Percentiles rank a stretch among this genome's conserved stretches.
These are phyloP conservation scores for Trichoderma simmonsii DNA, from an alignment of 2,329 filamentous ascomycete genomes.

Conservation along the genomic window DNA sequence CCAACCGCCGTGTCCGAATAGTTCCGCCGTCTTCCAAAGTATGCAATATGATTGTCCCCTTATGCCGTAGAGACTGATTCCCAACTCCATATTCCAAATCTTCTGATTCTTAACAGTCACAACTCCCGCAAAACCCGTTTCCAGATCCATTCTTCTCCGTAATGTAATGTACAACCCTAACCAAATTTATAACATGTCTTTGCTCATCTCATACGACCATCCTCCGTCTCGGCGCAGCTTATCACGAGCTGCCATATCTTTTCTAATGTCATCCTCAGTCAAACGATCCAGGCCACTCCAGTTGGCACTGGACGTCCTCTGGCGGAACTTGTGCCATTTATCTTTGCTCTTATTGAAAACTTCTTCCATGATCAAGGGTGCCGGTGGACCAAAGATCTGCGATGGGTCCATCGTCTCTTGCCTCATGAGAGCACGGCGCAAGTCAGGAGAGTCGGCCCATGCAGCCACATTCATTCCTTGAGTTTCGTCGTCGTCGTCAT, in stretches of 20 bases:
- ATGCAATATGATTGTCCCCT: constrained; percentile 8
- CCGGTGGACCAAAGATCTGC: constrained; percentile 83
- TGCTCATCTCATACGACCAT: constrained; percentile 69
- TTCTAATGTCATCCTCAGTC: constrained; percentile 82
- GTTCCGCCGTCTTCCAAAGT: background rate
- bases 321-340: constrained; percentile 80
- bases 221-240: constrained; percentile 77
- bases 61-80: constrained; percentile 4
- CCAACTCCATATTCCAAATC: constrained; percentile 16
- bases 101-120: constrained; percentile 10
- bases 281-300: constrained; percentile 81
- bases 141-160: background rate
- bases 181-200: constrained; percentile 40
- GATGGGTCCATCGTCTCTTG: constrained; percentile 86
- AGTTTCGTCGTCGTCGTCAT: constrained; percentile 75
- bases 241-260: constrained; percentile 76
- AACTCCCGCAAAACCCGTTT: background rate
- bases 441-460: constrained; percentile 86
- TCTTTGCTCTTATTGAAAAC: constrained; percentile 91
- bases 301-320: constrained; percentile 89
- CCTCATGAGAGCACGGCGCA: constrained; percentile 69
- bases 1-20: background rate
- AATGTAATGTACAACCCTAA: background rate
- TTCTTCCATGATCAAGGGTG: constrained; percentile 89
- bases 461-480: constrained; percentile 55